phyloP scores from a whole-genome alignment of 139 green algal species.

The Deuterostichococcus epilithicus region DNA sequence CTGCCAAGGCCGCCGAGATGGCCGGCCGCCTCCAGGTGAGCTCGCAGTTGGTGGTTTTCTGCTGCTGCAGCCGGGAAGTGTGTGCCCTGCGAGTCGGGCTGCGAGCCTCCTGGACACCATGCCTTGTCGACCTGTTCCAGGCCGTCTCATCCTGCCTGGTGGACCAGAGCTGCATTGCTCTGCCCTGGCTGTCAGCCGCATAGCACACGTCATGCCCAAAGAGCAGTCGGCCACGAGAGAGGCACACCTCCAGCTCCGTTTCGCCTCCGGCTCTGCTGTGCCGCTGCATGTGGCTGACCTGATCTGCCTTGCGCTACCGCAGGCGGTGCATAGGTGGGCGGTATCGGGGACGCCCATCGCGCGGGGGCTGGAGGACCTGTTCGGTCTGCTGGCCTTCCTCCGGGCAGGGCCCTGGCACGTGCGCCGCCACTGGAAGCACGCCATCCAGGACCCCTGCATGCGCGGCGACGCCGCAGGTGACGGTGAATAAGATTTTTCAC shows the following conservation, averaged over 20 bases:
- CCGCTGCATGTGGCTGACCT: not conserved
- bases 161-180: too few species aligned
- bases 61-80: not conserved
- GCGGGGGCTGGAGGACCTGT: conserved; percentile 79
- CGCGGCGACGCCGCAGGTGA: conserved; percentile 14
- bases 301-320: not conserved
- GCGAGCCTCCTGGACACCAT: too few species aligned
- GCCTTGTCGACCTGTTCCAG: too few species aligned
- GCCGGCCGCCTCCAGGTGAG: conserved; percentile 48
- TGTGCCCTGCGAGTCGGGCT: too few species aligned
- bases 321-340: conserved; percentile 31
- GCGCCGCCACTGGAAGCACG: conserved; percentile 54
- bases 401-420: conserved; percentile 38
- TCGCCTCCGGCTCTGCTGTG: not conserved
- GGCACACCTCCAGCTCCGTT: not conserved
- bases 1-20: conserved; percentile 74
- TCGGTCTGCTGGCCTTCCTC: conserved; percentile 85
- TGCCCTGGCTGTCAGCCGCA: too few species aligned
- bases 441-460: conserved; percentile 48
- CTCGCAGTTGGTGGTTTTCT: conserved; percentile 40
- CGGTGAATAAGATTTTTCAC: not conserved
- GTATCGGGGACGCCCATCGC: conserved; percentile 86
- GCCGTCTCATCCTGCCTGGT: too few species aligned
- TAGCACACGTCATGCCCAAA: too few species aligned
- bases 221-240: too few species aligned